Percentiles rank a stretch among this genome's conserved stretches.
These are phyloP conservation scores for Phytophthora boehmeriae DNA, from an alignment of 352 stramenopile species.

Conservation along the genomic window DNA sequence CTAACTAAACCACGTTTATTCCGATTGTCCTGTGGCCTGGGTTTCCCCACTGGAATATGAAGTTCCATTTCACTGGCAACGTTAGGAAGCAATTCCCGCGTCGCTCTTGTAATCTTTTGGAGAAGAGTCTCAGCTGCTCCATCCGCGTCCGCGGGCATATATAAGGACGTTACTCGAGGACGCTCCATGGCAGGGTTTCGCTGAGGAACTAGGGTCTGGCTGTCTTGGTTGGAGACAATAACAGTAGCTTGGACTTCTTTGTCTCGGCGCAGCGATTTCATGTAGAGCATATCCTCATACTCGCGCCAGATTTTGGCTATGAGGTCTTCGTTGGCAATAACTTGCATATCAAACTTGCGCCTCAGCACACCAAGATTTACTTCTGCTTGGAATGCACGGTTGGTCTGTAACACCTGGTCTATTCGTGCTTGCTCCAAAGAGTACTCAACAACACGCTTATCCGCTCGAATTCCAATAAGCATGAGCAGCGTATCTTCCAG, in stretches of 20 bases:
- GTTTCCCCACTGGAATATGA: constrained; percentile 15
- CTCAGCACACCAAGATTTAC: constrained; percentile 42
- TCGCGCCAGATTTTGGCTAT: constrained; percentile 55
- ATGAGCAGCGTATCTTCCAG: constrained; percentile 41
- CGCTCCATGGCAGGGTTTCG: constrained; percentile 72
- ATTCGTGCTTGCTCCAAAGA: constrained; percentile 45
- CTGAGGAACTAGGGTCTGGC: constrained; percentile 71
- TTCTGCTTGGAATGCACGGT: constrained; percentile 52
- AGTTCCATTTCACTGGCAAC: constrained; percentile 45
- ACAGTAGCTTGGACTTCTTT: constrained; percentile 70
- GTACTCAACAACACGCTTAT: constrained; percentile 26
- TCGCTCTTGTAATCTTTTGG: constrained; percentile 64
- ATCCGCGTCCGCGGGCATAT: constrained; percentile 46
- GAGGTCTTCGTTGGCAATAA: constrained; percentile 58
- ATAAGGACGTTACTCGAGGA: constrained; percentile 45
- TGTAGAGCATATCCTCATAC: constrained; percentile 68
- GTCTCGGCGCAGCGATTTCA: constrained; percentile 60
- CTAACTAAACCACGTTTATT: constrained; percentile 23
- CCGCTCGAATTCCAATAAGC: constrained; percentile 24
- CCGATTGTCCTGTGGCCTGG: constrained; percentile 19
- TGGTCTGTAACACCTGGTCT: constrained; percentile 49
- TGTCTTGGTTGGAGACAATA: constrained; percentile 29
- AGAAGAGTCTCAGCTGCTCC: constrained; percentile 46
- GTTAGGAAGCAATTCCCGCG: constrained; percentile 49
- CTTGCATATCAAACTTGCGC: constrained; percentile 57